phyloP scores from a whole-genome alignment of 2,329 filamentous ascomycete species.

The Diplodia scrobiculata region DNA sequence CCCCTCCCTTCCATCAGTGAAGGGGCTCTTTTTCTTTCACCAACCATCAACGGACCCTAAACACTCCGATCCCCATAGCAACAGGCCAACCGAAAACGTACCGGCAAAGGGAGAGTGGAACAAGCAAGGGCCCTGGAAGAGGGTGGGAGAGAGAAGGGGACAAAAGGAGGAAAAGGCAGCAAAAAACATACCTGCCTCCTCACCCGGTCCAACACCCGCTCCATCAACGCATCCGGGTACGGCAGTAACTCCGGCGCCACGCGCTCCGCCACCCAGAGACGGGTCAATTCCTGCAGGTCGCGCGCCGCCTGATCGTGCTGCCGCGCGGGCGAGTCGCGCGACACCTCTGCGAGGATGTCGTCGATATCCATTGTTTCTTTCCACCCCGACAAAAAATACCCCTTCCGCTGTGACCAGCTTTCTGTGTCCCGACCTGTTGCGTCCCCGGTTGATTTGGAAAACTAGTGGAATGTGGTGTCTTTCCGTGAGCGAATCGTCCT shows the following conservation, averaged over 20 bases:
- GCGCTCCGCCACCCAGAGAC: constrained; percentile 90
- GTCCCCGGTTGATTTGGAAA: not conserved
- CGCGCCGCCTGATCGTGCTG: constrained; percentile 55
- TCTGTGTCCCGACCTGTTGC: not conserved
- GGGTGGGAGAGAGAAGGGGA: too few species aligned
- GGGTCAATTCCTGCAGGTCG: constrained; percentile 86
- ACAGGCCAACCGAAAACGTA: not conserved
- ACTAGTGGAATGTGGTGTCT: not conserved
- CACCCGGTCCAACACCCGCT: constrained; percentile 69
- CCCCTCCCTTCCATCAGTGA: not conserved
- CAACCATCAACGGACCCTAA: not conserved
- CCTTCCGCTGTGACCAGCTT: not conserved
- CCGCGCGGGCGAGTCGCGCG: constrained; percentile 49
- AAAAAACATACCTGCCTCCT: constrained; percentile 41
- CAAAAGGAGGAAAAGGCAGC: not conserved
- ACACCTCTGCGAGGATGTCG: constrained; percentile 57
- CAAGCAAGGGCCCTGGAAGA: too few species aligned
- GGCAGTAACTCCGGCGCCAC: constrained; percentile 84
- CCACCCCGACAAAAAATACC: too few species aligned
- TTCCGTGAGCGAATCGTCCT: not conserved
- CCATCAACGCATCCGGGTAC: constrained; percentile 75
- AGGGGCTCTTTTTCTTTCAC: not conserved
- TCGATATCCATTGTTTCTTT: constrained; percentile 49
- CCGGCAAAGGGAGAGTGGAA: not conserved
- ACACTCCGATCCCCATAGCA: not conserved